These are phyloP conservation scores for Phascolomyces articulosus DNA, from an alignment of 371 early-diverging fungal genomes.

Conservation along the genomic window DNA sequence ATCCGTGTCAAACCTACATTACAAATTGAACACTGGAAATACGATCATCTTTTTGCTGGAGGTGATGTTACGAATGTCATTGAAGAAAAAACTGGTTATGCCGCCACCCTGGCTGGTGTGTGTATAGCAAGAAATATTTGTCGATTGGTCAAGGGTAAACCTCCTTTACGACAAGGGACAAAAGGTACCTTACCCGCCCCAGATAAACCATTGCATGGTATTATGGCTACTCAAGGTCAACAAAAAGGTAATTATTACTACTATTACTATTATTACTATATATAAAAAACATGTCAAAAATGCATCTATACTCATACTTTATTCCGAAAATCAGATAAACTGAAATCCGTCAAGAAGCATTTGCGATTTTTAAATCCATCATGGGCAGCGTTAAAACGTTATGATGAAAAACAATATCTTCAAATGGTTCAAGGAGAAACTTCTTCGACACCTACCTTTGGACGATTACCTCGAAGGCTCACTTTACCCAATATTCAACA, in stretches of 20 bases:
- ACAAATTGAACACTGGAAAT: slow-evolving; percentile 60
- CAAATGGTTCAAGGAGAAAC: slow-evolving; percentile 30
- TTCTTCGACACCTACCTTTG: slow-evolving; percentile 16
- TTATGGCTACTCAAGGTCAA: slow-evolving; percentile 29
- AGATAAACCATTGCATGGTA: slow-evolving; percentile 36
- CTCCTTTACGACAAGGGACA: slow-evolving; percentile 38
- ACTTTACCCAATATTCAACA: slow-evolving; percentile 7
- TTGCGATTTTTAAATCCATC: slow-evolving; percentile 28
- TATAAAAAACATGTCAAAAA: too few species aligned
- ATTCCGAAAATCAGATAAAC: slow-evolving; percentile 3
- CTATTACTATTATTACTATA: too few species aligned
- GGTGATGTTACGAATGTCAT: slow-evolving; percentile 68
- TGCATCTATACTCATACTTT: too few species aligned
- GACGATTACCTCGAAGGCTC: slow-evolving; percentile 20
- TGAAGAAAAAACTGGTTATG: slow-evolving; percentile 65
- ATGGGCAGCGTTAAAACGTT: slow-evolving; percentile 37
- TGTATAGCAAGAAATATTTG: slow-evolving; percentile 55
- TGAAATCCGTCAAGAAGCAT: slow-evolving; percentile 20
- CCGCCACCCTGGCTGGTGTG: slow-evolving; percentile 58
- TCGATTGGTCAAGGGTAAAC: slow-evolving; percentile 47
- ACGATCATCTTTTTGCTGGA: slow-evolving; percentile 65
- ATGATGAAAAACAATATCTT: slow-evolving; percentile 33
- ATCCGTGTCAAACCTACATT: slow-evolving; percentile 63
- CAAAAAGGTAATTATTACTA: too few species aligned
- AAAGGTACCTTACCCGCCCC: slow-evolving; percentile 43